Conservation (phyloP, 352 stramenopile species). For the Heterotrichella gracilis region DNA sequence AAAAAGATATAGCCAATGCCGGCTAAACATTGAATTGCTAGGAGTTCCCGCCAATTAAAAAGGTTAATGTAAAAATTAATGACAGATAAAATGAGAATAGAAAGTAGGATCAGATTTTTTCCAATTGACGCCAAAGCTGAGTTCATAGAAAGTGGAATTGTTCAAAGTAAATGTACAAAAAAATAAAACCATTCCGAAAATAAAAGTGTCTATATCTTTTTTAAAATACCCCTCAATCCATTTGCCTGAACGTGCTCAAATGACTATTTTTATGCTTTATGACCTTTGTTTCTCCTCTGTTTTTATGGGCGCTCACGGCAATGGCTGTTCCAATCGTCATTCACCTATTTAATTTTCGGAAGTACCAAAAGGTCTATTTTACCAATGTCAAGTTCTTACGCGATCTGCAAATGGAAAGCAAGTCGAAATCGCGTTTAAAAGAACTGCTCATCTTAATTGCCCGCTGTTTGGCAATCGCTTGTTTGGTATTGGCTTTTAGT, state of each 20-base stretch:
- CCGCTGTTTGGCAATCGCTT: not conserved
- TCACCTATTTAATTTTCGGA: not conserved
- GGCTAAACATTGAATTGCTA: not conserved
- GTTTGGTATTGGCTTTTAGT: not conserved
- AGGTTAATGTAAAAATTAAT: not conserved
- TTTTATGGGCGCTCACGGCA: not conserved
- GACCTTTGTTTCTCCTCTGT: not conserved
- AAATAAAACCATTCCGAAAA: not conserved
- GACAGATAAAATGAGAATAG: not conserved
- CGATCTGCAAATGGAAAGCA: not conserved
- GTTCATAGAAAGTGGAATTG: not conserved
- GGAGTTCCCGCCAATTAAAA: not conserved
- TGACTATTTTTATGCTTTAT: not conserved
- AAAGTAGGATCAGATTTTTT: not conserved
- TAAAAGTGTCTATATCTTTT: not conserved
- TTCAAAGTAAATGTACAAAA: not conserved
- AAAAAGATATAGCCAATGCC: not conserved
- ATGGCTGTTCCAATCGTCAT: not conserved
- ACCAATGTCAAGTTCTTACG: not conserved
- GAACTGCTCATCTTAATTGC: not conserved
- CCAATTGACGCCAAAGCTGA: not conserved
- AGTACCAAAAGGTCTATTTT: constrained; percentile 6
- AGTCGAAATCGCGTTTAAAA: not conserved
- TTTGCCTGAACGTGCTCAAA: not conserved
- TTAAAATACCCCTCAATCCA: not conserved